Conservation (phyloP, 805 yeast species). For the Torulaspora microellipsoides region DNA sequence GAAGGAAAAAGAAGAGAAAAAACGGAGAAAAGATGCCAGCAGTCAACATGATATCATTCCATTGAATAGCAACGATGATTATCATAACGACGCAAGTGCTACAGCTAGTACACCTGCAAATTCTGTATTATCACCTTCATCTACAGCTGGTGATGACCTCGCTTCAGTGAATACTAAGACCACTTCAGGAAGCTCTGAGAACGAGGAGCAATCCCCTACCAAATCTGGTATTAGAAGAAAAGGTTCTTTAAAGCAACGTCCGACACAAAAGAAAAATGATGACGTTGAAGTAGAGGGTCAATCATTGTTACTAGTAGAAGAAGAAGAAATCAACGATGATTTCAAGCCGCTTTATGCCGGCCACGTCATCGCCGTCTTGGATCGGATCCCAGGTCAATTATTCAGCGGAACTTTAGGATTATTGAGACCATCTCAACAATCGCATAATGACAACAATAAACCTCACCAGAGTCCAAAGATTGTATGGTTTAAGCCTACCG, state of each 20-base stretch:
- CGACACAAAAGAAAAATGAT: slow-evolving; percentile 95
- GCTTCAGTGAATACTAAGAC: slow-evolving; percentile 18
- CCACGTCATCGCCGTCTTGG: slow-evolving; percentile 96
- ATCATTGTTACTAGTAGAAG: slow-evolving; percentile 83
- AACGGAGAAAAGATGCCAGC: slow-evolving; percentile 70
- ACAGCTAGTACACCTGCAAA: slow-evolving; percentile 29
- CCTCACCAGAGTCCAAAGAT: slow-evolving; percentile 71
- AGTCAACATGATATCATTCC: slow-evolving; percentile 38
- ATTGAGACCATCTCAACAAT: slow-evolving; percentile 91
- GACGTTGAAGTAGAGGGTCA: slow-evolving; percentile 99
- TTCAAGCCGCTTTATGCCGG: slow-evolving; percentile 94
- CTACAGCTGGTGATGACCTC: slow-evolving; percentile 10
- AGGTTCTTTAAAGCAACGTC: slow-evolving; percentile 90
- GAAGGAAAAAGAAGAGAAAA: slow-evolving; percentile 95
- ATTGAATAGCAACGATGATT: slow-evolving; percentile 51
- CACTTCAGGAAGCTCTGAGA: slow-evolving; percentile 29
- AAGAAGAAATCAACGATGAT: slow-evolving; percentile 91
- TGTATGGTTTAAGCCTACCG: slow-evolving; percentile 99
- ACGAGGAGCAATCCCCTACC: slow-evolving; percentile 39
- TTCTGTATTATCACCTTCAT: slow-evolving; percentile 17
- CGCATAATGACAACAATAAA: slow-evolving; percentile 56
- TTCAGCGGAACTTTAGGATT: slow-evolving; percentile 93
- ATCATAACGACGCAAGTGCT: slow-evolving; percentile 77
- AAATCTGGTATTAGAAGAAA: slow-evolving; percentile 49
- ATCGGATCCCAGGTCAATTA: slow-evolving; percentile 93